These are phyloP conservation scores for Mytilinidion resinicola DNA, from an alignment of 495 filamentous ascomycete species.

Conservation along the genomic window DNA sequence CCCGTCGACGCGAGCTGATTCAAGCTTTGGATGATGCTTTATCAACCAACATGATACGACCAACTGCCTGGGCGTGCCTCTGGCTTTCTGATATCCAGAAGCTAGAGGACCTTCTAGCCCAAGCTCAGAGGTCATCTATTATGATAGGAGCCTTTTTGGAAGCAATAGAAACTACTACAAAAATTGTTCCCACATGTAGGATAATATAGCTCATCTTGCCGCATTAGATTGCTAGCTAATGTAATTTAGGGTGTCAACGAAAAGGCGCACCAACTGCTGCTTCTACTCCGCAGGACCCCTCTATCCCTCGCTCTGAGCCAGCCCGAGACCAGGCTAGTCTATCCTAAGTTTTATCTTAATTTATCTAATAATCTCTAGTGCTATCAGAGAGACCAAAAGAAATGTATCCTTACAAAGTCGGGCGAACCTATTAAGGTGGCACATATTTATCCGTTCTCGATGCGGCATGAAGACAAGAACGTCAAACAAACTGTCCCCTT, in stretches of 20 bases:
- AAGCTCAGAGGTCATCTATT: background rate
- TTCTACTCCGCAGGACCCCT: background rate
- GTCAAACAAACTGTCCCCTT: background rate
- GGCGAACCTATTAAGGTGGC: background rate
- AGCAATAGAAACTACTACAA: background rate
- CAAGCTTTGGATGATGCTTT: background rate
- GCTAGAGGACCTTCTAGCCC: background rate
- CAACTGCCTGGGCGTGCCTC: slow-evolving; percentile 1
- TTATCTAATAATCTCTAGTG: background rate
- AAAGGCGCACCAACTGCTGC: background rate
- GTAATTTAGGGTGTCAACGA: background rate
- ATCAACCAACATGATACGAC: background rate
- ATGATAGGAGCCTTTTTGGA: background rate
- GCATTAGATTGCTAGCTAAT: slow-evolving; percentile 1
- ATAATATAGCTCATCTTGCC: background rate
- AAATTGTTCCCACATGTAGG: slow-evolving; percentile 2
- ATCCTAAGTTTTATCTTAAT: background rate
- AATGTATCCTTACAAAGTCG: background rate
- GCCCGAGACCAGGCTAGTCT: background rate
- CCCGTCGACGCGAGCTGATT: background rate
- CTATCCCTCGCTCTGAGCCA: background rate
- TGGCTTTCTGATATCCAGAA: background rate
- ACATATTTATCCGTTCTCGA: background rate
- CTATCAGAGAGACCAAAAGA: background rate
- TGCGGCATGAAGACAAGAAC: background rate